Conservation (phyloP, 169 alveolate genomes). For the Pseudocohnilembus persalinus region DNA sequence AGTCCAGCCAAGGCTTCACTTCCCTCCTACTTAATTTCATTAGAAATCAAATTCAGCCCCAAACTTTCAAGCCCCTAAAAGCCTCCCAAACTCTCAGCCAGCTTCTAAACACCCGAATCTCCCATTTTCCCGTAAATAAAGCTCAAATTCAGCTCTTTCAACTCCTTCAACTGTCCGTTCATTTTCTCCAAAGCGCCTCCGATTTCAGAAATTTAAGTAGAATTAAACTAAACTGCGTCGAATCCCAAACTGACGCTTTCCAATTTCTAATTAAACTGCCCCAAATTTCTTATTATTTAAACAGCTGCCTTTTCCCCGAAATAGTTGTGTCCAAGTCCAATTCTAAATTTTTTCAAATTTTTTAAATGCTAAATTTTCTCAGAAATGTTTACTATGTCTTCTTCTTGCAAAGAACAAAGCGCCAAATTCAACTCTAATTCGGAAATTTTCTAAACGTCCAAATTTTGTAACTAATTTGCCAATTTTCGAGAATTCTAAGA, state of each 20-base stretch:
- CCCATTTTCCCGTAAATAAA: constrained; percentile 11
- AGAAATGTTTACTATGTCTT: not conserved
- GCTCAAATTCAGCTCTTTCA: not conserved
- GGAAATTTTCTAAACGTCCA: not conserved
- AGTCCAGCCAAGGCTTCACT: not conserved
- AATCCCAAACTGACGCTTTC: not conserved
- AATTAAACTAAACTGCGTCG: constrained; percentile 1
- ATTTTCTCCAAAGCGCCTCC: not conserved
- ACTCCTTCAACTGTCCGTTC: not conserved
- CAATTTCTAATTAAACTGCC: not conserved
- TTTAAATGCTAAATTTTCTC: not conserved
- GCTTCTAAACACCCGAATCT: constrained; percentile 8
- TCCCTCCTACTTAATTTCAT: constrained; percentile 3
- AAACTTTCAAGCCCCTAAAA: not conserved
- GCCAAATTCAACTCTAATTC: not conserved
- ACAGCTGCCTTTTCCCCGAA: not conserved
- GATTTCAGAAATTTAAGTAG: not conserved
- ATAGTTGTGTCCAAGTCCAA: not conserved
- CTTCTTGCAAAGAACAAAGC: not conserved
- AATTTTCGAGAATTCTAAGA: not conserved
- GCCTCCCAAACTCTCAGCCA: not conserved
- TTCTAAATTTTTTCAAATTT: not conserved
- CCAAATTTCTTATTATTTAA: not conserved
- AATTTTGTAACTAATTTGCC: not conserved
- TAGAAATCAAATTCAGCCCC: constrained; percentile 5